A percentile compares a stretch with the other conserved stretches of the same genome.
Conservation (phyloP, 2,329 filamentous ascomycete species). For the Fusarium sp. region DNA sequence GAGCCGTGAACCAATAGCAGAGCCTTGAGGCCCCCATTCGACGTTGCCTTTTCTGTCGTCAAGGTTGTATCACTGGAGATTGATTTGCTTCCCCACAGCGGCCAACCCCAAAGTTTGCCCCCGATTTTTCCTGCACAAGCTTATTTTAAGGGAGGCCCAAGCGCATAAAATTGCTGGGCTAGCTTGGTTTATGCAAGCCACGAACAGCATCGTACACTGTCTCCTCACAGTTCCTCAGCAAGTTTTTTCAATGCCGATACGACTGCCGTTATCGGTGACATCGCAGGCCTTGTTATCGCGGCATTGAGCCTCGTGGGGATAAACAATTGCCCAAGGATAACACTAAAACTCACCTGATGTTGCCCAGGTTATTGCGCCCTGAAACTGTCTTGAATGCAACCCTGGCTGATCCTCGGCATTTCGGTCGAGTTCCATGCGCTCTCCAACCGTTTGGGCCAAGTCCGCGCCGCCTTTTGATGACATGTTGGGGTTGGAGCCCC, state of each 20-base stretch:
- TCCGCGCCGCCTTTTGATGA: neutral
- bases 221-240: neutral
- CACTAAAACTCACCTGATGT: neutral
- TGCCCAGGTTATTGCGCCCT: neutral
- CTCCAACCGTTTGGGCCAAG: slow-evolving; percentile 2
- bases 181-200: slow-evolving; percentile 4
- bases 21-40: neutral
- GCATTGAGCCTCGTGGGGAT: neutral
- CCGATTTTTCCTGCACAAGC: slow-evolving; percentile 13
- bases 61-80: neutral
- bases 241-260: neutral
- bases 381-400: neutral
- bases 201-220: neutral
- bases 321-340: neutral
- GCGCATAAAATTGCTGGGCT: neutral
- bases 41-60: neutral
- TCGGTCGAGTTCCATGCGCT: slow-evolving; percentile 9
- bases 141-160: slow-evolving; percentile 8
- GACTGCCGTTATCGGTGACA: neutral
- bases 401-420: slow-evolving; percentile 7
- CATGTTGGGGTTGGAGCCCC: slow-evolving; percentile 22
- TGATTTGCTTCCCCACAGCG: slow-evolving; percentile 20
- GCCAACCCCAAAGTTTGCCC: slow-evolving; percentile 19
- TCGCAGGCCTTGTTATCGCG: neutral
- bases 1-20: neutral